phyloP scores from a whole-genome alignment of 768 basidiomycete species.

The Butyriboletus loyo region DNA sequence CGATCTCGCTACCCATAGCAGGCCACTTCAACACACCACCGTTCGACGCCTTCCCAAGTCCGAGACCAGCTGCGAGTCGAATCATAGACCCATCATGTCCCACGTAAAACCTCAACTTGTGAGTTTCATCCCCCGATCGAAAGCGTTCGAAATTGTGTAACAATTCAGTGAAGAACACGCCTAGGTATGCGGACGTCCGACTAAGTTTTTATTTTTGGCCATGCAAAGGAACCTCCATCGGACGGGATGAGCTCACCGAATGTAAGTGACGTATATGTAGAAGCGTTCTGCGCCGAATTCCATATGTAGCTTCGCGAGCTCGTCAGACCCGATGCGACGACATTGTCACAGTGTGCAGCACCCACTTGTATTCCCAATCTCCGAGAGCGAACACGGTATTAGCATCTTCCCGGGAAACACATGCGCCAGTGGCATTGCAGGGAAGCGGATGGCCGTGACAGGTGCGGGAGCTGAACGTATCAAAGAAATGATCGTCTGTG shows the following conservation, averaged over 20 bases:
- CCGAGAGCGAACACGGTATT: constrained; percentile 53
- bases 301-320: constrained; percentile 42
- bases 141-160: constrained; percentile 38
- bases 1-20: constrained; percentile 44
- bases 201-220: neutral
- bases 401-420: constrained; percentile 44
- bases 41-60: constrained; percentile 32
- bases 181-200: constrained; percentile 18
- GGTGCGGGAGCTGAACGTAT: constrained; percentile 48
- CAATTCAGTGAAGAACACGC: constrained; percentile 46
- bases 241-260: constrained; percentile 33
- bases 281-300: constrained; percentile 44
- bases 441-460: constrained; percentile 41
- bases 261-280: constrained; percentile 41
- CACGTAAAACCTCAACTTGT: constrained; percentile 41
- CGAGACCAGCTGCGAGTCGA: constrained; percentile 38
- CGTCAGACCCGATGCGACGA: neutral
- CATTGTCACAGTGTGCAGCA: neutral
- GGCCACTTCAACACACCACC: constrained; percentile 41
- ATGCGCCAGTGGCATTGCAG: constrained; percentile 41
- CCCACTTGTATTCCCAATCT: constrained; percentile 59
- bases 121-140: constrained; percentile 29
- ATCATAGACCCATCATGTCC: constrained; percentile 51
- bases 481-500: constrained; percentile 45
- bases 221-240: neutral